Evolutionary conservation across 257 asterid species (phyloP).

Genomic region (Penstemon eatonii): DNA sequence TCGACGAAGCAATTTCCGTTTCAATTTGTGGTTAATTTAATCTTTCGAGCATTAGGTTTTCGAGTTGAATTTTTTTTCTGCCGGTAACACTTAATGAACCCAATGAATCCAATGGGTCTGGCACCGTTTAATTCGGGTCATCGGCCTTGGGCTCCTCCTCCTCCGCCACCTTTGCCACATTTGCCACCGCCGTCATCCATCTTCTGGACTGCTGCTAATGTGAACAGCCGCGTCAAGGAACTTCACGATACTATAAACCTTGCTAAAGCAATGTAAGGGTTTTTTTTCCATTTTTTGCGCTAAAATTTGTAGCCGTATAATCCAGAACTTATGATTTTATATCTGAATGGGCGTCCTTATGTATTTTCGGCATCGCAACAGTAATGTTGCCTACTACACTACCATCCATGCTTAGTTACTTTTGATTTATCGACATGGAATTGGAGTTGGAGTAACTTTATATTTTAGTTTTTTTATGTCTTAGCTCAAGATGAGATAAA

Average conservation of each 20-base stretch:
- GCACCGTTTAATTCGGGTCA: conserved; percentile 37
- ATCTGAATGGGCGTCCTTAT: neutral
- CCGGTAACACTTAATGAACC: conserved; percentile 26
- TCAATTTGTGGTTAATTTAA: too few relatives aligned
- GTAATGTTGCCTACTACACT: neutral
- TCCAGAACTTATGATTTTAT: neutral
- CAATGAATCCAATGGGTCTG: conserved; percentile 50
- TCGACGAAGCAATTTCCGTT: too few relatives aligned
- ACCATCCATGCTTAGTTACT: neutral
- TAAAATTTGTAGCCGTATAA: neutral
- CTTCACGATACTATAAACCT: conserved; percentile 42
- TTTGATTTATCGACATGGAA: neutral
- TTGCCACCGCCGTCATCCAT: conserved; percentile 62
- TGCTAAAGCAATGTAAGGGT: conserved; percentile 52
- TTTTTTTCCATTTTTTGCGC: neutral
- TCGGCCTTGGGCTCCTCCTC: conserved; percentile 33
- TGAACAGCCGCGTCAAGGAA: conserved; percentile 45
- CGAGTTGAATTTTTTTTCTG: neutral
- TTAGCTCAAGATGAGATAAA: neutral
- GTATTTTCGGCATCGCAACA: neutral
- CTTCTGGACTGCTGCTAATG: conserved; percentile 54
- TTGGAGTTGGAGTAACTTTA: neutral
- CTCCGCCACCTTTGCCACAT: conserved; percentile 46
- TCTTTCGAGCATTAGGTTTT: neutral
- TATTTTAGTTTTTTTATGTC: neutral